Base-by-base conservation (phyloP, 257 asterid species). In the Apocynum venetum region DNA sequence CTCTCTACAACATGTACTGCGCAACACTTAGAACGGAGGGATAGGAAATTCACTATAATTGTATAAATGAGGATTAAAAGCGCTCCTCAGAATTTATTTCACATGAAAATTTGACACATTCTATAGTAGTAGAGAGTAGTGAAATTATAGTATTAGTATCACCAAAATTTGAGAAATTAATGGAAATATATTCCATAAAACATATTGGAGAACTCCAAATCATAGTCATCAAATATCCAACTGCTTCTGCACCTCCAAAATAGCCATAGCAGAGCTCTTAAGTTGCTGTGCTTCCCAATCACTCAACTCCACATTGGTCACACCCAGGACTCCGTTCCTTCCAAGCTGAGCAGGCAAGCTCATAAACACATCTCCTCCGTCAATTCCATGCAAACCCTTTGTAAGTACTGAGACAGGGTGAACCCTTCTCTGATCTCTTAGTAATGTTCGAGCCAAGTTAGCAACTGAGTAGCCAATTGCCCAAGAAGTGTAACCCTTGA, bases 401-500 rank as follows among this genome's bases (percentile, higher is more conserved):
- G 97, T 92, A 71, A 93, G 97, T 74, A 93, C 87, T 0, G 98
- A 89, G 72, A 93, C 93, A 0, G 98, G 98, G 17, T 91, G 98
- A 60, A 93, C 91, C 82, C 85, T 74, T 68, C 98, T 83, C 76
- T 93, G 98, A 65, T 91, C 91, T 40, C 98, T 88, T 31, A 93
- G 79, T n/a, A 93, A 77, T 0, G 94, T 71, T 49, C 96, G 91
- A 71, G 96, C 96, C 83, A 93, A 79, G 80, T 80, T 91, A 41
- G 98, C 96, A 0, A 83, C 98, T 0, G 98, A 93, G 82, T 93
- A 93, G 4, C 98, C 98, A 0, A 93, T 91, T 4, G 98, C 98
- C 98, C 98, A 93, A 0, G 98, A 93, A 35, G 97, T 93, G 91
- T 93, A 93, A 71, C 98, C 98, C 82, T 93, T 93, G 71, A 93